Base-by-base conservation (phyloP, 2,329 filamentous ascomycete species). In the Neofusicoccum ribis region DNA sequence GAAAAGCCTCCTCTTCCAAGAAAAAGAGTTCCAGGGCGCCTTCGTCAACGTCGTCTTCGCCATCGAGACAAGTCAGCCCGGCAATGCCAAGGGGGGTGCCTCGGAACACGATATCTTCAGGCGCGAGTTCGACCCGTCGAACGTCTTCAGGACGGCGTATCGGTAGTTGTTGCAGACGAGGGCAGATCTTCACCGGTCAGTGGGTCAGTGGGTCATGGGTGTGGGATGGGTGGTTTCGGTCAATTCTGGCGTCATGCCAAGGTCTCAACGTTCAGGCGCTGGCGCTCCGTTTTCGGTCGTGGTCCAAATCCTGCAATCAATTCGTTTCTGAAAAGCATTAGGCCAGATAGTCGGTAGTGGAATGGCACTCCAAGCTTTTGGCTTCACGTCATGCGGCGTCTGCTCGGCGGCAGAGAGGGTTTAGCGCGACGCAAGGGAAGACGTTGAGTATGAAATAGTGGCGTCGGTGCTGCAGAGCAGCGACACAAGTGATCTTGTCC, bases 21-120 rank as follows among this genome's bases (percentile, higher is more conserved):
- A 81, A 58, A 72, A 75, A 23, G 80, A 82, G 68, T 82, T 82
- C 67, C 71, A 73, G 41, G 78, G 79, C 31, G 74, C 73, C n/a
- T 82, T 82, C 67, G 71, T 74, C 27, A 78, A 81, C 67, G 71
- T 82, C 5, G 79, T 81, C 1, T 82, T 82, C 66, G 80, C 78
- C 3, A 79, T 82, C 44, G 79, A 81, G 67, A 77, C 70, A 61
- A 72, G 70, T 31, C 71, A 73, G 66, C 72, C 74, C 12, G 76
- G 72, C 15, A 61, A 62, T n/a, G 47, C 69, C 1, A 79, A 77
- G 65, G 74, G 72, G 31, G 73, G 72, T 20, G 34, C 70, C 51
- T 73, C 76, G 11, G 79, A 81, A 63, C 66, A 74, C 12, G 77
- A 79, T 15, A 71, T 79, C n/a, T 81, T 81, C 71, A 74, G 72